Percentiles rank a stretch among this genome's conserved stretches.
These are phyloP conservation scores for Scheffersomyces segobiensis DNA, from an alignment of 1,139 yeast species.

Conservation along the genomic window DNA sequence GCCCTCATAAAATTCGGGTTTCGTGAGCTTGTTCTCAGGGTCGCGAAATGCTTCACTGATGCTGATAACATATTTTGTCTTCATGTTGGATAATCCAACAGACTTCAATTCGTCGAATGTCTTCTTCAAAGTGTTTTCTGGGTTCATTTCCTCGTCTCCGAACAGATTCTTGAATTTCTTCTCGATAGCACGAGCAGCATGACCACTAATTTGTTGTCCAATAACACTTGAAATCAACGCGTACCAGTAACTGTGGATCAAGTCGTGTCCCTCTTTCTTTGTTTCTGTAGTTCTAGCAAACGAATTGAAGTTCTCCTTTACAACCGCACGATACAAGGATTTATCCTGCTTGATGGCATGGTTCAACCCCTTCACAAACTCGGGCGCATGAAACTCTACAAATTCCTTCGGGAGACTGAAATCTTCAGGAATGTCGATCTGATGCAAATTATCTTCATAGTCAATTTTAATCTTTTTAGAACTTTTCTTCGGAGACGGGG, in stretches of 20 bases:
- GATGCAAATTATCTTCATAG: slow-evolving; percentile 31
- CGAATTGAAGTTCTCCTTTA: slow-evolving; percentile 30
- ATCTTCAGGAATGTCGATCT: slow-evolving; percentile 26
- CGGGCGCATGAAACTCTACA: slow-evolving; percentile 40
- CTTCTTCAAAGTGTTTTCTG: slow-evolving; percentile 44
- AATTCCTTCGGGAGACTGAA: slow-evolving; percentile 41
- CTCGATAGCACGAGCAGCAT: slow-evolving; percentile 72
- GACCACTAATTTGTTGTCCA: slow-evolving; percentile 84
- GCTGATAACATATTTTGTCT: slow-evolving; percentile 63
- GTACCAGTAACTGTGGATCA: slow-evolving; percentile 34
- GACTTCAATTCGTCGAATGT: slow-evolving; percentile 50
- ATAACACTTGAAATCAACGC: slow-evolving; percentile 49
- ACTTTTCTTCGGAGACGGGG: not conserved
- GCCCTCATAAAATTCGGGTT: slow-evolving; percentile 21
- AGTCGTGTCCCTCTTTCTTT: slow-evolving; percentile 9
- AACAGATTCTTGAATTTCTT: slow-evolving; percentile 42
- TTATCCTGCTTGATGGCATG: slow-evolving; percentile 47
- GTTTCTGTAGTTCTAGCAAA: slow-evolving; percentile 17
- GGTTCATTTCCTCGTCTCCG: slow-evolving; percentile 50
- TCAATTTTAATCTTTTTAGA: slow-evolving; percentile 7
- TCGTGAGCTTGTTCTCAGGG: slow-evolving; percentile 36
- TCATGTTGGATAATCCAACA: slow-evolving; percentile 73
- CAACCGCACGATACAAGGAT: slow-evolving; percentile 34
- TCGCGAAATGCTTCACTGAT: slow-evolving; percentile 59
- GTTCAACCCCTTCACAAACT: slow-evolving; percentile 44